A percentile compares a stretch with the other conserved stretches of the same genome.
These are phyloP conservation scores for Pyricularia grisea DNA, from an alignment of 2,329 filamentous ascomycete genomes.

Conservation along the genomic window DNA sequence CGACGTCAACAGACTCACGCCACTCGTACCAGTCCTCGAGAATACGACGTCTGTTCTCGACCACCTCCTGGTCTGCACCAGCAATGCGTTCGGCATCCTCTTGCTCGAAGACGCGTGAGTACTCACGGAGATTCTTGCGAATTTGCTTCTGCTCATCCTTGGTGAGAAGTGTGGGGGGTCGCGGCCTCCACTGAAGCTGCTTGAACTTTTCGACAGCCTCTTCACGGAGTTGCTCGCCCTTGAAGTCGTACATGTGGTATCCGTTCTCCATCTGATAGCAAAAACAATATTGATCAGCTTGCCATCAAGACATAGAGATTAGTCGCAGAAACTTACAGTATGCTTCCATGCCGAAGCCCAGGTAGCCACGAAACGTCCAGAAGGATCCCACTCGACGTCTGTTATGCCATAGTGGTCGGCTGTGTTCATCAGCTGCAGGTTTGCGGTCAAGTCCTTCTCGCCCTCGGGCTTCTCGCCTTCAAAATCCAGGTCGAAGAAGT, in stretches of 20 bases:
- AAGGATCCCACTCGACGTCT: constrained; percentile 96
- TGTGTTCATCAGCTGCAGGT: constrained; percentile 88
- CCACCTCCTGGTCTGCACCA: constrained; percentile 86
- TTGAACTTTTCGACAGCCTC: constrained; percentile 95
- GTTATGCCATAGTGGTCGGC: constrained; percentile 96
- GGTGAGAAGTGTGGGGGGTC: constrained; percentile 79
- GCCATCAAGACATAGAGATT: background rate
- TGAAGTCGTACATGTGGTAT: constrained; percentile 97
- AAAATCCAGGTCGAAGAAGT: constrained; percentile 97
- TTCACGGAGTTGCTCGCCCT: constrained; percentile 79
- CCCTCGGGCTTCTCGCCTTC: constrained; percentile 91
- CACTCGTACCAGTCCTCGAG: constrained; percentile 86
- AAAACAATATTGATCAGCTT: background rate
- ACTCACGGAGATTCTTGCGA: constrained; percentile 96
- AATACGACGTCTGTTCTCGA: constrained; percentile 73
- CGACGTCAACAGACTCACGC: constrained; percentile 63
- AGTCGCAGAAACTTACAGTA: constrained; percentile 52
- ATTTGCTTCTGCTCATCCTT: constrained; percentile 98
- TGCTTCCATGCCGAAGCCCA: constrained; percentile 96
- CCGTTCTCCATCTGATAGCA: constrained; percentile 86
- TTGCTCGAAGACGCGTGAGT: constrained; percentile 89
- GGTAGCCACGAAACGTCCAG: constrained; percentile 85
- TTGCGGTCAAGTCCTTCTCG: constrained; percentile 90
- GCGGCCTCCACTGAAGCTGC: constrained; percentile 90
- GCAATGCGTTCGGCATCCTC: constrained; percentile 90